Evolutionary conservation across 1,139 yeast genomes (phyloP), one percentile per base, ranked within the genome.

Genomic region (Lodderomyces parapsilosis): DNA sequence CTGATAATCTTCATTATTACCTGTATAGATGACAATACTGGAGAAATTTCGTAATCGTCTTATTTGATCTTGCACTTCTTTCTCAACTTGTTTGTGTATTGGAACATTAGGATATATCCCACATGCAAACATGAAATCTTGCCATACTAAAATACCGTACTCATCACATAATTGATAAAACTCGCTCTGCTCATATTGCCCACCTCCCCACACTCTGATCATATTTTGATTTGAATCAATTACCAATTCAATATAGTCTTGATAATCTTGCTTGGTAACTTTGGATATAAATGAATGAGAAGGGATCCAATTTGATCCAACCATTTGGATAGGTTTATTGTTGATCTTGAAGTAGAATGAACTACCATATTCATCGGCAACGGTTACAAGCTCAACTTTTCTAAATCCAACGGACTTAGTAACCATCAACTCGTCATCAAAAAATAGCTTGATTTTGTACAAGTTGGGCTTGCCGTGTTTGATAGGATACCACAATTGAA

Each of bases 51-150:
- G 54, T 38, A 74, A 55, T 38, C 78, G 49, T 35, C 49, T 58
- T 37, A 74, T 48, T 49, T 72, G 77, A 45, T 59, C 57, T 10
- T 43, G 51, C 4, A 60, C 61, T 49, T 74, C 80, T 24, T 53
- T 49, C 6, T 32, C 14, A 14, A 65, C 49, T 45, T 66, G 69
- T 5, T 49, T 52, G n/a, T 50, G 46, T n/a, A 52, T 46, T 44
- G 60, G 56, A 8, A 18, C 14, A 0, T 60, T 65, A 2, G 80
- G 80, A 45, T 75, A 75, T 39, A 67, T 70, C 1, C 77, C 80
- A 56, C 80, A 75, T 5, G 77, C 78, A 63, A 75, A 74, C 78
- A 74, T 71, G 50, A 74, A 73, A 52, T 74, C 80, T 42, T 74
- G 80, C 77, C 78, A 74, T 7, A 74, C 68, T 49, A 74, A 39